These are phyloP conservation scores for Pythium biforme DNA, from an alignment of 352 stramenopile species.

Conservation along the genomic window DNA sequence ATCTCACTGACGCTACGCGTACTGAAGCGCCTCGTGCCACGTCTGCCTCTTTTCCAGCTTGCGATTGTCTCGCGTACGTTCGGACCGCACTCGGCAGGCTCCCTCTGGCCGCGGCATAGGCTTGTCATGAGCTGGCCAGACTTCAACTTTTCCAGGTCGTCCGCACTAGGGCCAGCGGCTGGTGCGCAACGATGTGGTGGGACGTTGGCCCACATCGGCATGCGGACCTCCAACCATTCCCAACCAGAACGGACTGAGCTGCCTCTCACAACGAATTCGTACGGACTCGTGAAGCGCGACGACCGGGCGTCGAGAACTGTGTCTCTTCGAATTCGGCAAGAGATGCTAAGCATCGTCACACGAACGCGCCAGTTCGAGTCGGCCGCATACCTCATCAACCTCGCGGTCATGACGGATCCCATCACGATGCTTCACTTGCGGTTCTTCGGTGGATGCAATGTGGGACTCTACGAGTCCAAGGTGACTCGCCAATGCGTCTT, in stretches of 20 bases:
- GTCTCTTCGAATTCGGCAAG: background rate
- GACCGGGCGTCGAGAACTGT: background rate
- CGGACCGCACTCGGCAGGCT: constrained; percentile 1
- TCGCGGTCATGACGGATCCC: constrained; percentile 11
- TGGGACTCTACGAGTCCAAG: constrained; percentile 6
- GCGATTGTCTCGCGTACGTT: background rate
- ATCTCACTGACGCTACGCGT: background rate
- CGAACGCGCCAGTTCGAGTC: constrained; percentile 1
- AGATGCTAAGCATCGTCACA: constrained; percentile 2
- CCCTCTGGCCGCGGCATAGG: constrained; percentile 13
- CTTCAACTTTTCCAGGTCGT: background rate
- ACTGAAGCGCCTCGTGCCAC: background rate
- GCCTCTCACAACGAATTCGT: background rate
- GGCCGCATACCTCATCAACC: constrained; percentile 4
- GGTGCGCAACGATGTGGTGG: background rate
- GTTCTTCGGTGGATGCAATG: background rate
- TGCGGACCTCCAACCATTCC: background rate
- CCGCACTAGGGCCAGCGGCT: background rate
- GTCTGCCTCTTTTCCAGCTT: background rate
- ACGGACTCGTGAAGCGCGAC: background rate
- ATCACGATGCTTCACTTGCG: constrained; percentile 2
- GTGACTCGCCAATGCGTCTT: background rate
- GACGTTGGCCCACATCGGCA: background rate
- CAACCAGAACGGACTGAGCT: background rate
- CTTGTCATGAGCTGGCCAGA: constrained; percentile 20